phyloP scores from a whole-genome alignment of 805 yeast genomes.

The Barnettozyma wickerhamii region DNA sequence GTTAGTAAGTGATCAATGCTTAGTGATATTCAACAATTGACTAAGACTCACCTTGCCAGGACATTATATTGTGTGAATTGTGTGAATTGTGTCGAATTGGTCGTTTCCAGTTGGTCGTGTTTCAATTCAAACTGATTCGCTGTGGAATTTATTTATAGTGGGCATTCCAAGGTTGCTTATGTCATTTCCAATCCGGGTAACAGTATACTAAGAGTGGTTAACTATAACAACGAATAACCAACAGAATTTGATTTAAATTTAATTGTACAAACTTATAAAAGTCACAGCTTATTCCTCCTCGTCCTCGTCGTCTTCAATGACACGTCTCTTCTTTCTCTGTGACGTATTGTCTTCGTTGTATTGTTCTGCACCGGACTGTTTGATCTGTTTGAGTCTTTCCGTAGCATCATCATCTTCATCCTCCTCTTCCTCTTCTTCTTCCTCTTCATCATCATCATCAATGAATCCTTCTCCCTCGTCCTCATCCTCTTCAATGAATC shows the following conservation, averaged over 20 bases:
- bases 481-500: conserved; percentile 41
- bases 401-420: conserved; percentile 49
- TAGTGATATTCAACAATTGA: not conserved
- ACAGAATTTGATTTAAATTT: too few relatives aligned
- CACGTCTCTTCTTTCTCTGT: conserved; percentile 41
- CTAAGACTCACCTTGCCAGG: conserved; percentile 42
- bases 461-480: conserved; percentile 47
- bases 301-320: conserved; percentile 53
- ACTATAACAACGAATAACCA: too few relatives aligned
- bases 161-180: too few relatives aligned
- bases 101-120: too few relatives aligned
- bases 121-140: too few relatives aligned
- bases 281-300: conserved; percentile 33
- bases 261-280: too few relatives aligned
- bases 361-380: conserved; percentile 47
- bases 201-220: too few relatives aligned
- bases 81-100: too few relatives aligned
- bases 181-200: too few relatives aligned
- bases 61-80: too few relatives aligned
- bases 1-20: not conserved
- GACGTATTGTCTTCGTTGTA: conserved; percentile 30
- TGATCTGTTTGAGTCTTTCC: conserved; percentile 25
- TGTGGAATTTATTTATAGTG: too few relatives aligned
- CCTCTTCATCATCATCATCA: conserved; percentile 37
- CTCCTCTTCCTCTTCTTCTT: conserved; percentile 28